phyloP scores from a whole-genome alignment of 352 stramenopile species.

The Phytophthora hibernalis region DNA sequence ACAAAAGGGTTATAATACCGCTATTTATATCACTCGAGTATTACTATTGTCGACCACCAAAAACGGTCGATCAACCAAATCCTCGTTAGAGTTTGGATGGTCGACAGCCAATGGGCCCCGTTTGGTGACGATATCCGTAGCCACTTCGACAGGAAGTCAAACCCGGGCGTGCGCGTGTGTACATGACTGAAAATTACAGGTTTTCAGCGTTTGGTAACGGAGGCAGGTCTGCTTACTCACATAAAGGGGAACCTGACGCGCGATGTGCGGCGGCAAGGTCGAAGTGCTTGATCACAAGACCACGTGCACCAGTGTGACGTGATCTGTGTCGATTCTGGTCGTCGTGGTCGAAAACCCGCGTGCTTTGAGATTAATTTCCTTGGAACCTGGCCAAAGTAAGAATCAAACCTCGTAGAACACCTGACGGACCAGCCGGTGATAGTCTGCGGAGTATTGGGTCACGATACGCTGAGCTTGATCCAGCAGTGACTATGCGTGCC shows the following conservation, averaged over 20 bases:
- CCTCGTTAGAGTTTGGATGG: no score
- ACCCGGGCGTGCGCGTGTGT: background rate
- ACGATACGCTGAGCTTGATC: background rate
- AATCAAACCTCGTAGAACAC: constrained; percentile 7
- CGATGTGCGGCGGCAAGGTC: no score
- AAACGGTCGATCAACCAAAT: no score
- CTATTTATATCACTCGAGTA: no score
- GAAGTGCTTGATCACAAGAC: no score
- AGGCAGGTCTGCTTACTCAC: background rate
- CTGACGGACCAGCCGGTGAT: background rate
- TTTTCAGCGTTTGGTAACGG: background rate
- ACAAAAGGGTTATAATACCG: no score
- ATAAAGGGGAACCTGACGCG: background rate
- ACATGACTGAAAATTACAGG: background rate
- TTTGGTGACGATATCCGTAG: background rate
- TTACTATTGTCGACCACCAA: no score
- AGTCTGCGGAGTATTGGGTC: background rate
- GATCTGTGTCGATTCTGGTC: no score
- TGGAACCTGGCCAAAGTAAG: background rate
- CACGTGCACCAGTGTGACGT: no score
- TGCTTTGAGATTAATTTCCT: no score
- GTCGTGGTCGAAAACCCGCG: no score
- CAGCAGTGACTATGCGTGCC: background rate
- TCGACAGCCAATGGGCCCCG: no score
- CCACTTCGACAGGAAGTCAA: background rate